These are phyloP conservation scores for Magnolia changhungtana DNA, from an alignment of 164 flowering plant species.

Conservation along the genomic window DNA sequence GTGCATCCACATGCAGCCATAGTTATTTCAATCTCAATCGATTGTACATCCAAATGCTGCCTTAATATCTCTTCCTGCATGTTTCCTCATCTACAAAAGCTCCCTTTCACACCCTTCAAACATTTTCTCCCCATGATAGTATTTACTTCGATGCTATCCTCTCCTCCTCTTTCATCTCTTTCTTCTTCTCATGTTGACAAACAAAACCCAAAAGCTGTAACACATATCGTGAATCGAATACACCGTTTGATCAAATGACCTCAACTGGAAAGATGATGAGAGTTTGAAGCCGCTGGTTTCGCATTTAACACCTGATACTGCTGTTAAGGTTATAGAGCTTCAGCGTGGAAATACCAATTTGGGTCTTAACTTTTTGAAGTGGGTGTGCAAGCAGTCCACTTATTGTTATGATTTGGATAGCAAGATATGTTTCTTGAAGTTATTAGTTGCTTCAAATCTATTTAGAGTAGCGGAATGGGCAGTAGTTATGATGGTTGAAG, in stretches of 20 bases:
- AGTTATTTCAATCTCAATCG: not conserved
- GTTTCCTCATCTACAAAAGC: not conserved
- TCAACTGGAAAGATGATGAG: constrained; percentile 23
- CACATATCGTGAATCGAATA: constrained; percentile 2
- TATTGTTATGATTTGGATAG: constrained; percentile 27
- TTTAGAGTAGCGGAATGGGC: constrained; percentile 23
- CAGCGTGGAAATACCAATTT: constrained; percentile 11
- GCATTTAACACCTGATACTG: constrained; percentile 26
- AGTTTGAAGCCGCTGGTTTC: constrained; percentile 29
- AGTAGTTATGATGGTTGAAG: constrained; percentile 20
- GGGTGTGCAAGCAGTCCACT: constrained; percentile 35
- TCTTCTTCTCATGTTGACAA: not conserved
- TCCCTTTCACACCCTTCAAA: not conserved
- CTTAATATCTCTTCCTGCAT: not conserved
- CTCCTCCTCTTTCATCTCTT: not conserved
- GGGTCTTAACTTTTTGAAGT: constrained; percentile 23
- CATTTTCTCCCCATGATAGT: not conserved
- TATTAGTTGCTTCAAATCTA: constrained; percentile 18
- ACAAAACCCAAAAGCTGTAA: not conserved
- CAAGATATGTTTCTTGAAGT: constrained; percentile 20
- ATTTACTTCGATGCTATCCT: not conserved
- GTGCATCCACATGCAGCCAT: not conserved
- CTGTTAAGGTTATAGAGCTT: constrained; percentile 22
- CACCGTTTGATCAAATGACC: constrained; percentile 23
- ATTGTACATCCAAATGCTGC: not conserved